Conservation (phyloP, 331 rosid species). For the Cucumis variabilis region DNA sequence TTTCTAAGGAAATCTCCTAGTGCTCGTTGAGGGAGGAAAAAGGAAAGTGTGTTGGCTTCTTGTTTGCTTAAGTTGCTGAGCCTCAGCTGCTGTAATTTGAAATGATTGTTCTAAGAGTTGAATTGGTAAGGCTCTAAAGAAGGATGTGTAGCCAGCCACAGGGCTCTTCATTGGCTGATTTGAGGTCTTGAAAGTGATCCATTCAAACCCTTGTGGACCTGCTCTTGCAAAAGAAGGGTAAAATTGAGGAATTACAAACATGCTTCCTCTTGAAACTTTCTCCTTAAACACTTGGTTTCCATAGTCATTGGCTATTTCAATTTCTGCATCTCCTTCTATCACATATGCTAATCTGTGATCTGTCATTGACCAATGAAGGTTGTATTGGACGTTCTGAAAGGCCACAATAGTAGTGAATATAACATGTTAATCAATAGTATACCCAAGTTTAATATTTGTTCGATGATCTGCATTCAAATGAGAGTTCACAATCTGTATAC, state of each 20-base stretch:
- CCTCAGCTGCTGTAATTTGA: slow-evolving; percentile 30
- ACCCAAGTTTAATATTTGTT: background rate
- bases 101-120: slow-evolving; percentile 36
- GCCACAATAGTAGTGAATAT: background rate
- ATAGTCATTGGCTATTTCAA: slow-evolving; percentile 42
- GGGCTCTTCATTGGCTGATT: slow-evolving; percentile 43
- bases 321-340: slow-evolving; percentile 41
- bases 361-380: slow-evolving; percentile 46
- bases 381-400: slow-evolving; percentile 42
- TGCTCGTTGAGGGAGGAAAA: background rate
- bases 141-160: slow-evolving; percentile 43
- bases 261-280: slow-evolving; percentile 37
- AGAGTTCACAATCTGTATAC: too few relatives aligned
- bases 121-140: slow-evolving; percentile 40
- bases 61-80: slow-evolving; percentile 27
- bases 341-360: slow-evolving; percentile 44
- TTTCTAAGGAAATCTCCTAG: background rate
- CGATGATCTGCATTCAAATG: too few relatives aligned
- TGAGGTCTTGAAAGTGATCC: slow-evolving; percentile 46
- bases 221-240: slow-evolving; percentile 39
- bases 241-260: slow-evolving; percentile 48
- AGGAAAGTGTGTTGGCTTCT: slow-evolving; percentile 34
- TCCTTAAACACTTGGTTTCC: slow-evolving; percentile 42
- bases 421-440: background rate
- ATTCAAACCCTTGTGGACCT: slow-evolving; percentile 42